These are phyloP conservation scores for Lagenaria siceraria DNA, from an alignment of 306 rosid species.

Conservation along the genomic window DNA sequence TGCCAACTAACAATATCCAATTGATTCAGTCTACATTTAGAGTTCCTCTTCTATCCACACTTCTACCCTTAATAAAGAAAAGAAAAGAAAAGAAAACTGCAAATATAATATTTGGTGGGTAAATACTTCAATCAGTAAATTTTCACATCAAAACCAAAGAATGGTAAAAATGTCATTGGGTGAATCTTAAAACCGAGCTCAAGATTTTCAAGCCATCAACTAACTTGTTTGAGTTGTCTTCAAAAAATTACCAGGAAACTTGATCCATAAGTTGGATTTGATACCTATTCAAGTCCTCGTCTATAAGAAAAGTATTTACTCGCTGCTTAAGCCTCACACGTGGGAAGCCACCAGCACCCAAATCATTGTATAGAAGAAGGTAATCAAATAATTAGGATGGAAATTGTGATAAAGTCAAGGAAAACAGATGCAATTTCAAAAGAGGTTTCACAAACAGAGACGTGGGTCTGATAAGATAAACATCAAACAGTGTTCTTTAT, in stretches of 20 bases:
- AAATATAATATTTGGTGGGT: too few species aligned
- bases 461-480: neutral
- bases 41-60: neutral
- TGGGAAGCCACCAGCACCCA: constrained; percentile 1
- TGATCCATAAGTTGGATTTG: neutral
- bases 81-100: neutral
- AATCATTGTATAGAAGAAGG: constrained; percentile 2
- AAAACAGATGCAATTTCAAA: neutral
- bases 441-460: constrained; percentile 1
- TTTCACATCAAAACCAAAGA: neutral
- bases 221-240: neutral
- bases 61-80: neutral
- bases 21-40: neutral
- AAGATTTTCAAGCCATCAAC: neutral
- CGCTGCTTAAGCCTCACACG: neutral
- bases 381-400: constrained; percentile 1
- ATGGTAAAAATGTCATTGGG: neutral
- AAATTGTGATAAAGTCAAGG: neutral
- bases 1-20: neutral
- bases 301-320: neutral
- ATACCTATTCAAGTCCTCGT: neutral
- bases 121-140: too few species aligned
- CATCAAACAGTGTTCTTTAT: neutral
- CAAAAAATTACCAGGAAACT: neutral
- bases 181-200: neutral